These are phyloP conservation scores for Debaryomyces robertsiae DNA, from an alignment of 1,139 yeast genomes.

Conservation along the genomic window DNA sequence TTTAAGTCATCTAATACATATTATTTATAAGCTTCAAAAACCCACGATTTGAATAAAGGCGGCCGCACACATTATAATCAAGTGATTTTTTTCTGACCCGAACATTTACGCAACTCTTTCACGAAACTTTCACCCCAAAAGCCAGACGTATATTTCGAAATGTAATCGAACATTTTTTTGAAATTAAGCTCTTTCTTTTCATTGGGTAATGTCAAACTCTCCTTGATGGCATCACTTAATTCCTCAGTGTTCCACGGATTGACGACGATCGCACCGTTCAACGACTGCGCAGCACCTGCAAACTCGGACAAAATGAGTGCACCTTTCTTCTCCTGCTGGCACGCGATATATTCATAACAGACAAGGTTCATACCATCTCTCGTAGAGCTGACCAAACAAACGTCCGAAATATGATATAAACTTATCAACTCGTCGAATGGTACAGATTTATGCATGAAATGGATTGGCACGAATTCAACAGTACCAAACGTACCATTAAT, in stretches of 20 bases:
- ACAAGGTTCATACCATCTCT: constrained; percentile 99
- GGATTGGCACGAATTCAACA: constrained; percentile 96
- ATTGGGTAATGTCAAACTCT: constrained; percentile 80
- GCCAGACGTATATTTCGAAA: constrained; percentile 89
- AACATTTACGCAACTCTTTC: constrained; percentile 66
- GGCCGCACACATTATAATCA: constrained; percentile 3
- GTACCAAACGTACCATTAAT: constrained; percentile 97
- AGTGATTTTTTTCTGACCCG: constrained; percentile 13
- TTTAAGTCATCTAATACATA: not conserved
- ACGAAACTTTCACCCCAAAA: constrained; percentile 98
- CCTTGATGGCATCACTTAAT: constrained; percentile 80
- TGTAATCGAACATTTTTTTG: constrained; percentile 79
- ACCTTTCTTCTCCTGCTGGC: constrained; percentile 87
- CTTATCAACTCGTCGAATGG: constrained; percentile 91
- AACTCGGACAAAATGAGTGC: constrained; percentile 86
- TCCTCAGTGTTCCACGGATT: constrained; percentile 99
- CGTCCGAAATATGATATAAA: constrained; percentile 82
- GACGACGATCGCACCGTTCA: constrained; percentile 90
- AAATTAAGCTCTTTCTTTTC: constrained; percentile 81
- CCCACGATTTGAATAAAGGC: not conserved
- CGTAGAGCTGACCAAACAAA: constrained; percentile 89
- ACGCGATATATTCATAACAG: constrained; percentile 93
- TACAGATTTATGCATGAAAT: constrained; percentile 89
- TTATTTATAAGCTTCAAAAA: not conserved
- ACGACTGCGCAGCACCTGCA: constrained; percentile 98